Percentiles rank a stretch among this genome's conserved stretches.
Evolutionary conservation across 2,329 filamentous ascomycete genomes (phyloP).

Genomic region (Fusarium albidum): DNA sequence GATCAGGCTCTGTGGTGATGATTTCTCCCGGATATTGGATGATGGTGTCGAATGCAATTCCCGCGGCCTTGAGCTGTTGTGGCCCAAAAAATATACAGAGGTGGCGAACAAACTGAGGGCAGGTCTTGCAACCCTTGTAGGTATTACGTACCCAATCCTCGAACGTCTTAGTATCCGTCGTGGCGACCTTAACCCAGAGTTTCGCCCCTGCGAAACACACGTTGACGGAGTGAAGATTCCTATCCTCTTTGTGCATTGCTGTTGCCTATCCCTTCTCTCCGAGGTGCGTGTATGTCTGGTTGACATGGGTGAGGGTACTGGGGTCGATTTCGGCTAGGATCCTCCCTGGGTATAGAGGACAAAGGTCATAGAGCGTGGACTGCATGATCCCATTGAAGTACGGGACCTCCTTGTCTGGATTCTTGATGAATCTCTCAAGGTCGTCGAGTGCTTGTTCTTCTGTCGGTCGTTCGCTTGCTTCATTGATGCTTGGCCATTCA

Average conservation of each 20-base stretch:
- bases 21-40: slow-evolving; percentile 6
- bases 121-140: slow-evolving; percentile 1
- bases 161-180: slow-evolving; percentile 2
- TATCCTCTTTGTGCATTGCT: slow-evolving; percentile 7
- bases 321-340: neutral
- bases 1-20: neutral
- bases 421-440: neutral
- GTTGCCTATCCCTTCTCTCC: slow-evolving; percentile 1
- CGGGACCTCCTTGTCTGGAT: neutral
- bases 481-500: slow-evolving; percentile 3
- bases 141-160: slow-evolving; percentile 4
- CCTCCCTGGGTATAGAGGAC: slow-evolving; percentile 7
- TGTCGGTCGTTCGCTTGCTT: neutral
- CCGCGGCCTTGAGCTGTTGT: neutral
- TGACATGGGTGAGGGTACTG: slow-evolving; percentile 1
- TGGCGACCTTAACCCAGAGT: neutral
- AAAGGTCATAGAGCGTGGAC: neutral
- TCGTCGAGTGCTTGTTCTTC: neutral
- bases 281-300: slow-evolving; percentile 2
- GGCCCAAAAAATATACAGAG: slow-evolving; percentile 4
- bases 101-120: slow-evolving; percentile 14
- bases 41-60: neutral
- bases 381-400: slow-evolving; percentile 1
- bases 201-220: neutral
- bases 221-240: slow-evolving; percentile 2